These are phyloP conservation scores for Trichothecium roseum DNA, from an alignment of 2,329 filamentous ascomycete species.

Conservation along the genomic window DNA sequence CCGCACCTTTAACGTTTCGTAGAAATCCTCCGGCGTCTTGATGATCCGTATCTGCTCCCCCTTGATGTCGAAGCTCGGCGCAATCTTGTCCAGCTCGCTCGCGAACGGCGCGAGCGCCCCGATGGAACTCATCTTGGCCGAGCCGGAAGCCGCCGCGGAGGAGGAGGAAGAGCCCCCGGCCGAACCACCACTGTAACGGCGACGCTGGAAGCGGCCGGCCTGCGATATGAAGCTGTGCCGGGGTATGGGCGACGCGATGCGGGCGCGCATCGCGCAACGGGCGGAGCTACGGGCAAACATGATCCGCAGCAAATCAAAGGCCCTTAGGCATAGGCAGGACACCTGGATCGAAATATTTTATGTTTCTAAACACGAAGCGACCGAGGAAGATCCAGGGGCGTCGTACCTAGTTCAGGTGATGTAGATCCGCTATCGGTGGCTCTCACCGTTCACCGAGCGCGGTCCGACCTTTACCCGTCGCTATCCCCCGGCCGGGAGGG, in stretches of 20 bases:
- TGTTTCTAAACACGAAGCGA: too few species aligned
- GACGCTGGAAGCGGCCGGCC: slow-evolving; percentile 13
- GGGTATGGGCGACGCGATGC: neutral
- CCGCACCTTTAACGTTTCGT: slow-evolving; percentile 73
- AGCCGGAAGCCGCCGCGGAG: slow-evolving; percentile 16
- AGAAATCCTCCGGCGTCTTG: slow-evolving; percentile 77
- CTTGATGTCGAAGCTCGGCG: slow-evolving; percentile 79
- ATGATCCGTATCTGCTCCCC: slow-evolving; percentile 75
- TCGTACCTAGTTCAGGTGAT: too few species aligned
- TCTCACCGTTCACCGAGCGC: too few species aligned
- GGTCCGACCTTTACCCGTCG: too few species aligned
- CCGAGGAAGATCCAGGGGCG: too few species aligned
- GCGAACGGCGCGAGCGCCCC: slow-evolving; percentile 44
- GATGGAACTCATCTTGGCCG: slow-evolving; percentile 10
- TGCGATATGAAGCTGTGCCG: slow-evolving; percentile 3
- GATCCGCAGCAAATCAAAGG: too few species aligned
- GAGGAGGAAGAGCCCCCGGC: slow-evolving; percentile 19
- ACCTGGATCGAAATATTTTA: too few species aligned
- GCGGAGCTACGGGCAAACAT: slow-evolving; percentile 26
- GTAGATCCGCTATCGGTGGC: too few species aligned
- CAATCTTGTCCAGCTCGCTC: slow-evolving; percentile 73
- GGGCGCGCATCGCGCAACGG: slow-evolving; percentile 17
- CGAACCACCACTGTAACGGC: slow-evolving; percentile 8
- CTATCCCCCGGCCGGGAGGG: too few species aligned
- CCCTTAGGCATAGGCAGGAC: too few species aligned